Conservation (phyloP, 2,329 filamentous ascomycete species). For the Achaetomium macrosporum region DNA sequence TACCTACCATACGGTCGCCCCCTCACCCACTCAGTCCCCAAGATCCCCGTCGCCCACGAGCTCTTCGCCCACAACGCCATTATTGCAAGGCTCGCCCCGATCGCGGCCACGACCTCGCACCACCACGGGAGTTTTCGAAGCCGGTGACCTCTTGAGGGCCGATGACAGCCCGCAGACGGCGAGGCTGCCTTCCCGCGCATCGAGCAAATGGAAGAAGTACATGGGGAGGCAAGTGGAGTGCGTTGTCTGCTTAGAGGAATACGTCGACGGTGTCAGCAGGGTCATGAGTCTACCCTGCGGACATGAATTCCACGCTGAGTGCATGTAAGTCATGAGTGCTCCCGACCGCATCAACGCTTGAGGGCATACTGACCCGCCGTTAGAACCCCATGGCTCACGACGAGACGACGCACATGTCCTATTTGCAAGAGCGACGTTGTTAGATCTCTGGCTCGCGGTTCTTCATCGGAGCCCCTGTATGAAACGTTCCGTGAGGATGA, state of each 20-base stretch:
- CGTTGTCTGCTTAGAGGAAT: slow-evolving; percentile 94
- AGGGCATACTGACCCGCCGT: slow-evolving; percentile 16
- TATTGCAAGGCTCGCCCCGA: slow-evolving; percentile 55
- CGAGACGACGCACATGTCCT: slow-evolving; percentile 89
- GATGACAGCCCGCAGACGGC: slow-evolving; percentile 38
- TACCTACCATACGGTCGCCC: slow-evolving; percentile 81
- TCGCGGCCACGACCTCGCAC: slow-evolving; percentile 60
- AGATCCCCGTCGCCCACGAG: slow-evolving; percentile 57
- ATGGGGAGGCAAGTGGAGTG: slow-evolving; percentile 75
- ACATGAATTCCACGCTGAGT: slow-evolving; percentile 95
- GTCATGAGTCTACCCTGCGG: slow-evolving; percentile 98
- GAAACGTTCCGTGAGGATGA: slow-evolving; percentile 51
- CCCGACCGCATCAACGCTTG: background rate
- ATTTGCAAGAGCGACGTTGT: slow-evolving; percentile 99
- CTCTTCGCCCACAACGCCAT: slow-evolving; percentile 70
- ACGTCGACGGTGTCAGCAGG: slow-evolving; percentile 84
- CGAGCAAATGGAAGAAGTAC: slow-evolving; percentile 59
- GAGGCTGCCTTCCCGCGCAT: slow-evolving; percentile 34
- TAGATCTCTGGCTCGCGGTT: slow-evolving; percentile 52
- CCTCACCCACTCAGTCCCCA: slow-evolving; percentile 51
- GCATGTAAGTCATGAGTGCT: slow-evolving; percentile 69
- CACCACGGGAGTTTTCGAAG: slow-evolving; percentile 54
- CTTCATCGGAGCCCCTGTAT: slow-evolving; percentile 46
- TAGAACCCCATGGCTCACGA: slow-evolving; percentile 95
- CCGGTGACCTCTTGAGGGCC: slow-evolving; percentile 40